These are phyloP conservation scores for Lipomyces anomalus DNA, from an alignment of 805 yeast species.

Conservation along the genomic window DNA sequence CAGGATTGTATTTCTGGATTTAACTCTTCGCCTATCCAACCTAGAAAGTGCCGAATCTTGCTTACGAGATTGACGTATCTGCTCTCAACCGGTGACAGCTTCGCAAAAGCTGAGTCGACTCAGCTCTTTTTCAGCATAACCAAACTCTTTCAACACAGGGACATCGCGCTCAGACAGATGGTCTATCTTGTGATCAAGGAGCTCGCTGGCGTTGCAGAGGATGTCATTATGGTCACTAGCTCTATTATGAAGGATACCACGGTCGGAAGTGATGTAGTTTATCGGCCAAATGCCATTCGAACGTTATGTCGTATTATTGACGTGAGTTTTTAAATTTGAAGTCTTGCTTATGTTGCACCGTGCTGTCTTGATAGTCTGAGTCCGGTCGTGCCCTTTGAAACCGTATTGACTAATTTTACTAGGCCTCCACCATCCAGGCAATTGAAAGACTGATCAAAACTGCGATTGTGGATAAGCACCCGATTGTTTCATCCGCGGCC, in stretches of 20 bases:
- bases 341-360: conserved; percentile 27
- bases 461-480: conserved; percentile 86
- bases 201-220: conserved; percentile 75
- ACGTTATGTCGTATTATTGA: conserved; percentile 87
- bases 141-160: conserved; percentile 89
- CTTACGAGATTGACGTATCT: conserved; percentile 78
- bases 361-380: neutral
- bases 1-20: conserved; percentile 92
- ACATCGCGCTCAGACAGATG: conserved; percentile 79
- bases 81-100: conserved; percentile 77
- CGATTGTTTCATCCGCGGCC: conserved; percentile 88
- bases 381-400: neutral
- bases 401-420: neutral
- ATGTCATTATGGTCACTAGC: conserved; percentile 94
- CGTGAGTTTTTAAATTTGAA: conserved; percentile 38
- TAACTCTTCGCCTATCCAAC: conserved; percentile 83
- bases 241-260: conserved; percentile 98
- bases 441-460: conserved; percentile 89
- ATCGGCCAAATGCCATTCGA: conserved; percentile 92
- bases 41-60: conserved; percentile 77
- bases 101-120: conserved; percentile 86
- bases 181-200: conserved; percentile 94
- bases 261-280: conserved; percentile 66
- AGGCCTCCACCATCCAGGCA: conserved; percentile 67
- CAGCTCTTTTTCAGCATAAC: conserved; percentile 89